Evolutionary conservation across 1,284 basidiomycete genomes (phyloP).

Genomic region (Ustilago vetiveriae): DNA sequence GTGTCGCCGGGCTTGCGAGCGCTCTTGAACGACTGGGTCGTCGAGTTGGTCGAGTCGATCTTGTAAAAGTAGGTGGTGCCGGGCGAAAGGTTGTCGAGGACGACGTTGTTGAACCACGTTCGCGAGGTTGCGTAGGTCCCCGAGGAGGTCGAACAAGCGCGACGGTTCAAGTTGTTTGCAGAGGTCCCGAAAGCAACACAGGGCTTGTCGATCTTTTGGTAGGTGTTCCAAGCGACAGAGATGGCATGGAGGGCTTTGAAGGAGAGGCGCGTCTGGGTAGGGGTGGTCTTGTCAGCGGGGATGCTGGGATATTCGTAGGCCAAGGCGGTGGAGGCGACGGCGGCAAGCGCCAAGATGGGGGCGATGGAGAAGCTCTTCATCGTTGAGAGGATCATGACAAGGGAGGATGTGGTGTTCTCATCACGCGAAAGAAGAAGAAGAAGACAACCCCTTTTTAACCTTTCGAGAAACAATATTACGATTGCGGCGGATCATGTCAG

Average conservation of each 20-base stretch:
- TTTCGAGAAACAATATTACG: too few species aligned
- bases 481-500: too few species aligned
- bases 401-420: too few species aligned
- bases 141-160: conserved; percentile 35
- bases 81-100: conserved; percentile 30
- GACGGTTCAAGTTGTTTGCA: conserved; percentile 4
- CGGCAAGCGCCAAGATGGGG: conserved; percentile 13
- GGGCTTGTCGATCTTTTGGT: conserved; percentile 24
- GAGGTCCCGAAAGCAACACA: conserved; percentile 46
- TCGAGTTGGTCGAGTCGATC: conserved; percentile 43
- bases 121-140: conserved; percentile 51
- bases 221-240: conserved; percentile 56
- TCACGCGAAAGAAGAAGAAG: too few species aligned
- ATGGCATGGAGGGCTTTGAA: conserved; percentile 39
- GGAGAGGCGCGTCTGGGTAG: conserved; percentile 43
- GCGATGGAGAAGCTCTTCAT: conserved; percentile 20
- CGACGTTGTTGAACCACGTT: conserved; percentile 52
- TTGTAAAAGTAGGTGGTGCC: conserved; percentile 55
- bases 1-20: conserved; percentile 25
- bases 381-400: background rate
- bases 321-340: background rate
- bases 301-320: conserved; percentile 33
- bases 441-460: too few species aligned
- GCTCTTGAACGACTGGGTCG: conserved; percentile 33
- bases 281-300: conserved; percentile 50